Conservation (phyloP, 257 asterid species). For the Capsicum rhomboideum region DNA sequence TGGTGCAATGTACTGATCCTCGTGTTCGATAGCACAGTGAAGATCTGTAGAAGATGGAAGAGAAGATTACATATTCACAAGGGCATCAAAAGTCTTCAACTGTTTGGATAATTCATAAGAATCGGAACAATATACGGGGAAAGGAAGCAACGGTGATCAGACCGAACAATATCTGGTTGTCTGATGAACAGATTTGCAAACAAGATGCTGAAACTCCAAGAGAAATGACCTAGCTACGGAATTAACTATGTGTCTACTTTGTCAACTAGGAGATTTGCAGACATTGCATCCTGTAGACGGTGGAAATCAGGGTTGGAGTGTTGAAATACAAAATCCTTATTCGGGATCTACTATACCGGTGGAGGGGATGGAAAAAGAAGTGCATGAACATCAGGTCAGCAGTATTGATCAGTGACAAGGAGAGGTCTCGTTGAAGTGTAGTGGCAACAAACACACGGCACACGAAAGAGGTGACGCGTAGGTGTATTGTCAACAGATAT, state of each 20-base stretch:
- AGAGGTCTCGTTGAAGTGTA: neutral
- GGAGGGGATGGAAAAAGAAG: neutral
- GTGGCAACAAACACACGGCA: neutral
- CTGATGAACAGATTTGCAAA: neutral
- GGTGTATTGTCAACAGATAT: neutral
- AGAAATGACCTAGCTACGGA: neutral
- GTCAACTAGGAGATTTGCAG: neutral
- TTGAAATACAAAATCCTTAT: neutral
- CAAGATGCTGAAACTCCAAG: neutral
- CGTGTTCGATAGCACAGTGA: neutral
- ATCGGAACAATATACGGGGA: neutral
- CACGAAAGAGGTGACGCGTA: neutral
- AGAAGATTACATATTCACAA: neutral
- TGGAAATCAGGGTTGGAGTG: neutral
- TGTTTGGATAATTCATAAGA: neutral
- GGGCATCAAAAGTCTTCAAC: neutral
- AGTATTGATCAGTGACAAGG: neutral
- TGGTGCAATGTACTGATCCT: neutral
- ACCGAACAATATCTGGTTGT: neutral
- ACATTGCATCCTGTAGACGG: neutral
- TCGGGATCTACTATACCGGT: neutral
- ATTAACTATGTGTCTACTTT: neutral
- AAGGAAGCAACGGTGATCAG: neutral
- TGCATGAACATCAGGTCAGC: neutral
- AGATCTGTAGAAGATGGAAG: neutral